These are phyloP conservation scores for Eimeria sp. DNA, from an alignment of 169 alveolate genomes.

Conservation along the genomic window DNA sequence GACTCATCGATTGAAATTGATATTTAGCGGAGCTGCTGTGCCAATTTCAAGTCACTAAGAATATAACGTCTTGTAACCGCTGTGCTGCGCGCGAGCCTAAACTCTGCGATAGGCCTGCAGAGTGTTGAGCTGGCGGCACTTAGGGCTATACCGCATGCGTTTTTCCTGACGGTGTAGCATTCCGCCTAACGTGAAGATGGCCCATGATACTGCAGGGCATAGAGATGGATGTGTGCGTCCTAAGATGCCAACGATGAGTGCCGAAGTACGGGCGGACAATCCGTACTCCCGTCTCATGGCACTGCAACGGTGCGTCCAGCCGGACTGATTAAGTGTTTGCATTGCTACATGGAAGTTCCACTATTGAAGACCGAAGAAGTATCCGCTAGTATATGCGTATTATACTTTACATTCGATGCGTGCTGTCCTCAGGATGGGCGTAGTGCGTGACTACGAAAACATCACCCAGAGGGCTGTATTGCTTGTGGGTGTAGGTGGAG, in stretches of 20 bases:
- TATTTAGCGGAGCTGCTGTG: neutral
- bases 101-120: neutral
- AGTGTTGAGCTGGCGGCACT: neutral
- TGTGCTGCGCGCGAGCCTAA: neutral
- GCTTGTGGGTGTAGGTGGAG: constrained; percentile 98
- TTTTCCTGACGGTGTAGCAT: neutral
- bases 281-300: constrained; percentile 81
- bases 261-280: constrained; percentile 76
- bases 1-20: neutral
- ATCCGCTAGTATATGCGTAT: neutral
- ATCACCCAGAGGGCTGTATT: constrained; percentile 92
- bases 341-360: neutral
- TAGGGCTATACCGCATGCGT: neutral
- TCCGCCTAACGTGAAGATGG: neutral
- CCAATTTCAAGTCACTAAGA: neutral
- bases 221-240: constrained; percentile 39
- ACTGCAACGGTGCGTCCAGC: constrained; percentile 50
- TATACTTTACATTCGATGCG: neutral
- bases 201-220: neutral
- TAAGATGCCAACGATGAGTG: constrained; percentile 63
- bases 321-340: neutral
- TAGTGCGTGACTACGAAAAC: constrained; percentile 94
- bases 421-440: constrained; percentile 94
- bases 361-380: neutral
- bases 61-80: neutral